Evolutionary conservation across 306 rosid species (phyloP), one percentile per base, ranked within the genome.

Genomic region (Cicer bijugum): DNA sequence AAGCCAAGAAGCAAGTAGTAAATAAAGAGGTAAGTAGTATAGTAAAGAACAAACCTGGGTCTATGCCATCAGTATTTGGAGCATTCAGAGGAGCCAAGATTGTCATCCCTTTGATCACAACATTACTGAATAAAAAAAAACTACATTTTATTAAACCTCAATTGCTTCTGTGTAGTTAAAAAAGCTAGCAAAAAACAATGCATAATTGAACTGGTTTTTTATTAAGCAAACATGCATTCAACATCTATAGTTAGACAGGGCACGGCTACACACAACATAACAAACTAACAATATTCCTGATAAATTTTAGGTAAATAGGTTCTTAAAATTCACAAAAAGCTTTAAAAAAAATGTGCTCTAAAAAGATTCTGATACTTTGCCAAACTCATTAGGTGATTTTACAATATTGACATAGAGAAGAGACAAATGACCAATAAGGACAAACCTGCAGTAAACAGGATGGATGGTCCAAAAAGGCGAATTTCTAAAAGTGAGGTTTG

Each of bases 401-500:
- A 1, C 12, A 17, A 0, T 17, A 6, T 53, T 53, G 38, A 20
- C 3, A n/a, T 19, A 56, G 9, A 50, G 14, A 80, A 45, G 33
- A 58, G 74, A 72, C 12, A 28, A 44, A 74, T 77, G 77, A 71
- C 39, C 15, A 28, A 44, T 57, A 69, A 61, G 38, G 28, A 8
- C 71, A 58, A 65, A 93, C 98, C 98, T 91, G 90, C 95, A 89
- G 73, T 91, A 94, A 78, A 94, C 92, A 53, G 98, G 98, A 80
- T 94, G 98, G 53, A 94, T 79, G 80, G 97, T 94, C 98, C 98
- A 94, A 75, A 94, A 94, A 12, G 98, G 98, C 58, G 98, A 94
- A 71, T 94, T 89, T 74, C 16, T 85, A 58, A 94, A 85, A 60
- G 98, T 94, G 80, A 94, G 98, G 80, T 94, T 94, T 67, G 97